Evolutionary conservation across 1,139 yeast species (phyloP).

Genomic region (Sugiyamaella castrensis): DNA sequence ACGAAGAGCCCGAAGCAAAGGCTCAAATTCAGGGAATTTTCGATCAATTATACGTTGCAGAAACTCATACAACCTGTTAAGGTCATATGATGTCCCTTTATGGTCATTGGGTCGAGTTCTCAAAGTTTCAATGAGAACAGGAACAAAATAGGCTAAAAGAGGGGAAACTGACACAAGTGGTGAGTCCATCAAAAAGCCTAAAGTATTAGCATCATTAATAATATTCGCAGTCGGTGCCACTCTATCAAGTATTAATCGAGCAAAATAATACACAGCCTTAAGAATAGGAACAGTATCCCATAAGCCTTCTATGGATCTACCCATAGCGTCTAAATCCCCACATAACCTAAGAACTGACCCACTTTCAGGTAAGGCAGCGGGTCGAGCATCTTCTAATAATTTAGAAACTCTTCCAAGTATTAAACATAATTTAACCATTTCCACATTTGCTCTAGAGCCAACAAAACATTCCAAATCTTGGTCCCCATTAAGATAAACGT

Average conservation of each 20-base stretch:
- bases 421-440: slow-evolving; percentile 27
- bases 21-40: slow-evolving; percentile 24
- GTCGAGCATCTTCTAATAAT: slow-evolving; percentile 4
- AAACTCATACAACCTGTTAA: slow-evolving; percentile 17
- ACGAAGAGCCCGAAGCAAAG: slow-evolving; percentile 15
- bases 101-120: slow-evolving; percentile 11
- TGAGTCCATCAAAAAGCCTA: slow-evolving; percentile 27
- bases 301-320: slow-evolving; percentile 23
- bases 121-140: slow-evolving; percentile 24
- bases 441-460: slow-evolving; percentile 25
- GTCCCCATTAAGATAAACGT: slow-evolving; percentile 20
- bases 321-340: slow-evolving; percentile 13
- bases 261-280: slow-evolving; percentile 31
- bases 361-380: slow-evolving; percentile 5
- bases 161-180: slow-evolving; percentile 32
- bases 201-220: slow-evolving; percentile 18
- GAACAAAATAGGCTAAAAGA: slow-evolving; percentile 27
- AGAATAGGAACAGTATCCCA: slow-evolving; percentile 35
- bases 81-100: slow-evolving; percentile 3
- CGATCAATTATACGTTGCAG: slow-evolving; percentile 23
- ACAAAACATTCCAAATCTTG: slow-evolving; percentile 25
- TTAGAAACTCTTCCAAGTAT: slow-evolving; percentile 20
- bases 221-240: slow-evolving; percentile 17
- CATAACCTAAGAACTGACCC: slow-evolving; percentile 7
- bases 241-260: slow-evolving; percentile 20